Evolutionary conservation across 495 filamentous ascomycete genomes (phyloP).

Genomic region (Xylaria nigripes): DNA sequence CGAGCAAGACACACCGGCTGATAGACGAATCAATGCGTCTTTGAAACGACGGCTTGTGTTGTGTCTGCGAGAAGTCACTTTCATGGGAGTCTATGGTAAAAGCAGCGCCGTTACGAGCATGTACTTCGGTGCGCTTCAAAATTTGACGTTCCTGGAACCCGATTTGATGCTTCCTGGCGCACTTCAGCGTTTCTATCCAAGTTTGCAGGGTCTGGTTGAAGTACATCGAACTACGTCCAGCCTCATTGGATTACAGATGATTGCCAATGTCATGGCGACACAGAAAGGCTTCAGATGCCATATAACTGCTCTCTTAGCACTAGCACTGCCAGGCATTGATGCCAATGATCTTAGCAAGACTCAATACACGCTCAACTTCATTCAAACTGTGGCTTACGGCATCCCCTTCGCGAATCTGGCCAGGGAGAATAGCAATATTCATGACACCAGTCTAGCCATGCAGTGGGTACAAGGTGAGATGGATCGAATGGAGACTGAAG

Average conservation of each 20-base stretch:
- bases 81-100: constrained; percentile 98
- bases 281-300: constrained; percentile 93
- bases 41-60: constrained; percentile 87
- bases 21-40: constrained; percentile 67
- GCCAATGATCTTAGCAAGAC: constrained; percentile 98
- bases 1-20: constrained; percentile 75
- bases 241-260: constrained; percentile 78
- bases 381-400: constrained; percentile 89
- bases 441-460: constrained; percentile 71
- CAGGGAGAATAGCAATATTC: constrained; percentile 56
- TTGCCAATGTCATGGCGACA: constrained; percentile 79
- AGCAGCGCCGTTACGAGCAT: constrained; percentile 84
- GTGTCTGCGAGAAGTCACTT: constrained; percentile 83
- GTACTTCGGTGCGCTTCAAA: constrained; percentile 81
- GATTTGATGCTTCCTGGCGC: constrained; percentile 89
- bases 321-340: constrained; percentile 92
- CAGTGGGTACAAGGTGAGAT: constrained; percentile 92
- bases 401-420: constrained; percentile 86
- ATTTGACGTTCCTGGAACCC: constrained; percentile 82
- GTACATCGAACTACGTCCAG: constrained; percentile 95
- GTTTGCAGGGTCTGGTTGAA: constrained; percentile 91
- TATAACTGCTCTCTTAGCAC: constrained; percentile 80
- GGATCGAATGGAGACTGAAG: constrained; percentile 84
- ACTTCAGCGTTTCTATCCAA: constrained; percentile 91
- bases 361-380: constrained; percentile 84